A percentile compares a stretch with the other conserved stretches of the same genome.
Conservation (phyloP, 148 eudicot species). For the Limonium bicolor region DNA sequence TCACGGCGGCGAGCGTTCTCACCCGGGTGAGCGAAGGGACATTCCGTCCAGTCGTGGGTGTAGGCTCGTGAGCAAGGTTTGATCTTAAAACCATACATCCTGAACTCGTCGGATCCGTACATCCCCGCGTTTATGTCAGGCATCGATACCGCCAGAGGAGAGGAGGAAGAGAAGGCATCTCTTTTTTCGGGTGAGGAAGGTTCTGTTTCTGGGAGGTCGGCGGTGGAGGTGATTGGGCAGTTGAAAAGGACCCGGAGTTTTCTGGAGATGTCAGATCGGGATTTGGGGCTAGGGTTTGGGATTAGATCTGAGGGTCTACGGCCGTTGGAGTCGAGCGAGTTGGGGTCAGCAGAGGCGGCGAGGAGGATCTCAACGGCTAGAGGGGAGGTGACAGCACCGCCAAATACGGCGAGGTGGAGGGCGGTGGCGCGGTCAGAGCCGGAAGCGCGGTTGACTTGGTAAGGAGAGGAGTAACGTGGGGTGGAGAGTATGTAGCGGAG, state of each 20-base stretch:
- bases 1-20: constrained; percentile 5
- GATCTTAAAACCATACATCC: constrained; percentile 3
- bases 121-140: constrained; percentile 1
- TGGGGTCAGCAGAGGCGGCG: constrained; percentile 1
- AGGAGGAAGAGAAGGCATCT: too few relatives aligned
- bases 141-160: too few relatives aligned
- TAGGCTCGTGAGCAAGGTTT: constrained; percentile 1
- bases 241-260: not conserved
- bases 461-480: too few relatives aligned
- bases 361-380: constrained; percentile 1
- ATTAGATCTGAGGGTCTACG: constrained; percentile 1
- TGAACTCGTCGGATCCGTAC: not conserved
- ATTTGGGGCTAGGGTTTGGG: constrained; percentile 4
- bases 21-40: constrained; percentile 3
- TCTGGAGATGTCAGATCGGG: not conserved
- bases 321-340: not conserved
- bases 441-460: not conserved
- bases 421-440: constrained; percentile 1
- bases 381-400: not conserved
- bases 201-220: not conserved
- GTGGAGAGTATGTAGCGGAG: constrained; percentile 3
- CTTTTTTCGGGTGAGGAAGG: not conserved
- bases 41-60: constrained; percentile 5
- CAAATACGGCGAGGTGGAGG: constrained; percentile 1
- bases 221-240: not conserved